Percentiles rank a stretch among this genome's conserved stretches.
Evolutionary conservation across 257 asterid genomes (phyloP).

Genomic region (Solanum etuberosum): DNA sequence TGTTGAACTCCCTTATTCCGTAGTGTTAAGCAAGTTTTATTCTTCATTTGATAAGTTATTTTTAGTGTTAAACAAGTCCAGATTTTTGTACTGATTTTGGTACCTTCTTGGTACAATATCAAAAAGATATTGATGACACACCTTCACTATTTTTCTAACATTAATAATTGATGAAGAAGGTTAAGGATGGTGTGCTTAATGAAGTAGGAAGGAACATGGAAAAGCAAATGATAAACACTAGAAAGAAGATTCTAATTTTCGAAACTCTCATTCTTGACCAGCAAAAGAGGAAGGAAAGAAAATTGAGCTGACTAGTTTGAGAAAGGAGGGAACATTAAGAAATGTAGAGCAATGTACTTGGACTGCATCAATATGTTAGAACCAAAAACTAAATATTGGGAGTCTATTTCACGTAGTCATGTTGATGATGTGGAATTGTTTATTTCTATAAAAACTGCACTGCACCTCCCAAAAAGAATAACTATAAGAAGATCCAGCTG

Average conservation of each 20-base stretch:
- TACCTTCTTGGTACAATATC: neutral
- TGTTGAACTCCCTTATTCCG: neutral
- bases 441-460: neutral
- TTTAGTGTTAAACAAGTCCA: neutral
- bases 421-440: neutral
- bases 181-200: neutral
- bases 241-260: neutral
- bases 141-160: neutral
- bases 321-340: neutral
- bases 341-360: neutral
- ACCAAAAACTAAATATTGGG: neutral
- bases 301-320: neutral
- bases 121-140: neutral
- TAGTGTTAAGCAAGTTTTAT: neutral
- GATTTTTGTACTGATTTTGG: neutral
- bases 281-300: neutral
- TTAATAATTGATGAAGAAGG: neutral
- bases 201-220: neutral
- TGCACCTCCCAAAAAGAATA: neutral
- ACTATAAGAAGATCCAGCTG: neutral
- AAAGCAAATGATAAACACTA: neutral
- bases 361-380: neutral
- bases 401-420: neutral
- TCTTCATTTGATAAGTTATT: neutral
- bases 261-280: neutral